phyloP scores from a whole-genome alignment of 257 asterid species.

The Paraleonurus japonicus region DNA sequence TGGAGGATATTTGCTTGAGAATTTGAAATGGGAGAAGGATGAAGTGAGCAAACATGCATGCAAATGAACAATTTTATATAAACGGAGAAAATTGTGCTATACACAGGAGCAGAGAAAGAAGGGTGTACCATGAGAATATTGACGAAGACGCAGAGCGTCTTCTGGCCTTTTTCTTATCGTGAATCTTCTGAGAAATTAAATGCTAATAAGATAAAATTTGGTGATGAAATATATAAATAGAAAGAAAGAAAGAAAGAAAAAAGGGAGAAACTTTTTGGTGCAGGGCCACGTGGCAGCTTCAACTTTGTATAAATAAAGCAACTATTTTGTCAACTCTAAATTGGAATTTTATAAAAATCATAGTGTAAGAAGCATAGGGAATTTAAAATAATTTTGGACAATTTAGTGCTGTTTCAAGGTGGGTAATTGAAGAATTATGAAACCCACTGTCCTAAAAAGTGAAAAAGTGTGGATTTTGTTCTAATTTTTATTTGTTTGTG shows the following conservation, averaged over 20 bases:
- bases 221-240: conserved; percentile 20
- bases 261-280: conserved; percentile 15
- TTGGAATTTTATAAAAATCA: neutral
- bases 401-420: conserved; percentile 24
- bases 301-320: neutral
- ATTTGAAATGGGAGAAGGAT: neutral
- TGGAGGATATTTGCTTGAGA: neutral
- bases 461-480: neutral
- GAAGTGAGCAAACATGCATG: neutral
- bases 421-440: conserved; percentile 29
- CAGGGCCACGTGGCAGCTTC: conserved; percentile 20
- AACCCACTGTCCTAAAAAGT: conserved; percentile 22
- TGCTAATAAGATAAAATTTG: neutral
- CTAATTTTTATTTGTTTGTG: neutral
- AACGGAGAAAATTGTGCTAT: neutral
- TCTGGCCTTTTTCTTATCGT: neutral
- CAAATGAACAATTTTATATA: neutral
- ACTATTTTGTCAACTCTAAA: conserved; percentile 25
- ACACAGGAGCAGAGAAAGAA: neutral
- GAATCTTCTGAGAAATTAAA: conserved; percentile 6
- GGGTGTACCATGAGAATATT: neutral
- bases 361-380: conserved; percentile 28
- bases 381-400: conserved; percentile 14
- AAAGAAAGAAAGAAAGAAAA: too few relatives aligned
- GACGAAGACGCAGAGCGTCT: conserved; percentile 8